A percentile compares a stretch with the other conserved stretches of the same genome.
Conservation (phyloP, 2,329 filamentous ascomycete species). For the Hymenotorrendiella dingleyae region DNA sequence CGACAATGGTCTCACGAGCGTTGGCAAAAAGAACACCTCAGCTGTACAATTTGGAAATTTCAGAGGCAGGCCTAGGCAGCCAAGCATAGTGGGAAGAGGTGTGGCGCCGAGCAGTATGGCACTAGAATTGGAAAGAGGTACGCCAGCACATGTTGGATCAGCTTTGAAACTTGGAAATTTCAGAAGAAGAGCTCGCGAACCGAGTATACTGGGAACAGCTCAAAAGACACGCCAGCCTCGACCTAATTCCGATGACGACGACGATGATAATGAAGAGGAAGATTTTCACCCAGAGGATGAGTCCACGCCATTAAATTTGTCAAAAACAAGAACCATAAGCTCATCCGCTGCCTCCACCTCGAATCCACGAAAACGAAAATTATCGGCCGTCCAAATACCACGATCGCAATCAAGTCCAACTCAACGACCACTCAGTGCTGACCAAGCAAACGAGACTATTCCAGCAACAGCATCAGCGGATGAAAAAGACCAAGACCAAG, state of each 20-base stretch:
- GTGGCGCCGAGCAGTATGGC: constrained; percentile 23
- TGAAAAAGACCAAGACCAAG: constrained; percentile 16
- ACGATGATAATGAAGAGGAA: constrained; percentile 38
- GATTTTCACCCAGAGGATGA: constrained; percentile 60
- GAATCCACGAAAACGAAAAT: constrained; percentile 49
- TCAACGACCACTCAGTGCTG: constrained; percentile 8
- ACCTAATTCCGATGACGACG: constrained; percentile 39
- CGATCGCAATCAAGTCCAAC: constrained; percentile 24
- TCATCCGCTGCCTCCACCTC: constrained; percentile 31
- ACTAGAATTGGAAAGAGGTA: constrained; percentile 21
- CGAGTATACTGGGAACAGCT: constrained; percentile 49
- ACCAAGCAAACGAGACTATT: constrained; percentile 19
- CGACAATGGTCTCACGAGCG: constrained; percentile 23
- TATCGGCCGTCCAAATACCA: constrained; percentile 27
- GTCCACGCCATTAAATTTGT: constrained; percentile 57
- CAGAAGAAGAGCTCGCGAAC: constrained; percentile 51
- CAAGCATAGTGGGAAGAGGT: constrained; percentile 29
- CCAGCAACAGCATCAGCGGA: constrained; percentile 20
- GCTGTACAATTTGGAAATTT: constrained; percentile 26
- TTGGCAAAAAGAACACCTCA: constrained; percentile 25
- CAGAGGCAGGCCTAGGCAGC: constrained; percentile 31
- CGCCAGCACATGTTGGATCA: constrained; percentile 29
- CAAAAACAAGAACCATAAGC: constrained; percentile 34
- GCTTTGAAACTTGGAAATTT: constrained; percentile 51
- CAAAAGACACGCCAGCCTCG: constrained; percentile 31